Conservation (phyloP, 352 stramenopile species). For the Pelagophyceae sp. region DNA sequence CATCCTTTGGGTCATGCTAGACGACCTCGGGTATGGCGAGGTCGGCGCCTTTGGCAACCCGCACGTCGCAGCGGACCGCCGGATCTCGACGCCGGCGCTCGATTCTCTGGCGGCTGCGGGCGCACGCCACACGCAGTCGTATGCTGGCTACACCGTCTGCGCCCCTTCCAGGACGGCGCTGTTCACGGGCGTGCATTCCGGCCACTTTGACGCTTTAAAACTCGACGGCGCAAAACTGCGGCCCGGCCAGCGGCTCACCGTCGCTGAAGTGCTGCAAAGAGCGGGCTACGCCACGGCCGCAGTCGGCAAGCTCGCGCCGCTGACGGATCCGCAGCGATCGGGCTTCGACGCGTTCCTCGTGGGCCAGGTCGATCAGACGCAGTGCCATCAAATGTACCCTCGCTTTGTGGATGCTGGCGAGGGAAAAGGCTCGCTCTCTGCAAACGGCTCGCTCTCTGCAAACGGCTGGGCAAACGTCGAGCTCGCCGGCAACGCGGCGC, state of each 20-base stretch:
- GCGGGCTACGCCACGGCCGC: constrained; percentile 12
- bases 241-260: constrained; percentile 5
- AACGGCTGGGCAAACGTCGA: neutral
- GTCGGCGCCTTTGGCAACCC: neutral
- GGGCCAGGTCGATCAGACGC: constrained; percentile 23
- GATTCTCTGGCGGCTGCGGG: neutral
- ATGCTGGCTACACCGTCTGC: constrained; percentile 23
- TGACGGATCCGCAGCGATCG: neutral
- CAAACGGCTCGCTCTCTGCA: neutral
- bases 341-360: constrained; percentile 28
- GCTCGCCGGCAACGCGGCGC: neutral
- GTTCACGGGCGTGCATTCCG: constrained; percentile 22
- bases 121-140: constrained; percentile 13
- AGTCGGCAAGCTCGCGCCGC: neutral
- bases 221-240: neutral
- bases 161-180: constrained; percentile 20
- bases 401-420: neutral
- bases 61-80: neutral
- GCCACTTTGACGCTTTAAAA: constrained; percentile 9
- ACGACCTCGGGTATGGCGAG: constrained; percentile 24
- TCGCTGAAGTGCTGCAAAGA: constrained; percentile 8
- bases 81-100: neutral
- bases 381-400: constrained; percentile 20
- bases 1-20: constrained; percentile 13
- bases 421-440: neutral